Conservation (phyloP, 2,329 filamentous ascomycete species). For the Neurospora sp. region DNA sequence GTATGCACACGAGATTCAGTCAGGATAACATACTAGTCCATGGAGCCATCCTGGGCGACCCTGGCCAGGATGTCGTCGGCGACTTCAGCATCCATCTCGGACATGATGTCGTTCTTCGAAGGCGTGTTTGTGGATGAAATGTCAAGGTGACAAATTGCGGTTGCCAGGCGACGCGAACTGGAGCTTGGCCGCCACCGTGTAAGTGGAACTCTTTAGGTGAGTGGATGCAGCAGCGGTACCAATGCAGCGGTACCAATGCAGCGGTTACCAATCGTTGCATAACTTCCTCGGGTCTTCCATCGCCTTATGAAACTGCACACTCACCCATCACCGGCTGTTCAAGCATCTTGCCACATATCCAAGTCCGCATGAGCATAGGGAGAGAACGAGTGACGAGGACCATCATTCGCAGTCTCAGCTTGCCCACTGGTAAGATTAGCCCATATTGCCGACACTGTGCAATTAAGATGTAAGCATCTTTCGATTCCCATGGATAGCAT, state of each 20-base stretch:
- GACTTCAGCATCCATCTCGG: slow-evolving; percentile 44
- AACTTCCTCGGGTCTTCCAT: neutral
- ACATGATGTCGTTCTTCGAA: slow-evolving; percentile 6
- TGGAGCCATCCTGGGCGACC: slow-evolving; percentile 40
- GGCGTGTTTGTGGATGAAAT: neutral
- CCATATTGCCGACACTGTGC: neutral
- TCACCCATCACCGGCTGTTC: neutral
- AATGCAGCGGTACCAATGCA: neutral
- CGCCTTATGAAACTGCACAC: neutral
- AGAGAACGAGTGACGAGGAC: neutral
- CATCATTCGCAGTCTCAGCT: neutral
- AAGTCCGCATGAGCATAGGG: neutral
- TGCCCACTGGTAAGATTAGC: neutral
- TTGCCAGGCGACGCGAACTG: neutral
- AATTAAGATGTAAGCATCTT: neutral
- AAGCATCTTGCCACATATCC: neutral
- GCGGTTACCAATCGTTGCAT: neutral
- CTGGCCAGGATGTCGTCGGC: slow-evolving; percentile 39
- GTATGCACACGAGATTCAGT: neutral
- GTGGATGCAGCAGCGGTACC: neutral
- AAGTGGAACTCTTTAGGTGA: neutral
- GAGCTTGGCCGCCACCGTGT: neutral
- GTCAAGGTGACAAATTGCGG: neutral
- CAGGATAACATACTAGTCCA: slow-evolving; percentile 41
- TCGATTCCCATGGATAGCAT: too few relatives aligned